Percentiles rank a stretch among this genome's conserved stretches.
Evolutionary conservation across 305 asterid species (phyloP).

Genomic region (Fraxinus albicans): DNA sequence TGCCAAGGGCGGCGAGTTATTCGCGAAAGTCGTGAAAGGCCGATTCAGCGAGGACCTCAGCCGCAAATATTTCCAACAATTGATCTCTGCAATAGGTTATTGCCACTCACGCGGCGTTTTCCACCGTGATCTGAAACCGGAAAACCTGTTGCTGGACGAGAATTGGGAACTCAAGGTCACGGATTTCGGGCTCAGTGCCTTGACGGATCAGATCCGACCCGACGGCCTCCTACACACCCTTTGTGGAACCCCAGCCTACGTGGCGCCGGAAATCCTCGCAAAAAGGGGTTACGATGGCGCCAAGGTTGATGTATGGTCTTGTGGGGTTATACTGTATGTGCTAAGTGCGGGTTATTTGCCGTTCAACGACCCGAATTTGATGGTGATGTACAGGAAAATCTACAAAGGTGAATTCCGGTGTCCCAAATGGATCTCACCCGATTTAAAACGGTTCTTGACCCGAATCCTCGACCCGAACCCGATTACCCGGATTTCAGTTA

Average conservation of each 20-base stretch:
- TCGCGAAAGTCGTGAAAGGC: slow-evolving; percentile 48
- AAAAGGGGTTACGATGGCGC: slow-evolving; percentile 71
- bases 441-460: slow-evolving; percentile 39
- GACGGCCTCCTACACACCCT: slow-evolving; percentile 62
- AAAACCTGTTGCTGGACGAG: slow-evolving; percentile 59
- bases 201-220: slow-evolving; percentile 49
- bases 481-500: slow-evolving; percentile 47
- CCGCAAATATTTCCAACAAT: slow-evolving; percentile 63
- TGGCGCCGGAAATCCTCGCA: slow-evolving; percentile 64
- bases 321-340: slow-evolving; percentile 63
- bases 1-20: slow-evolving; percentile 71
- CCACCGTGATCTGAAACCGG: slow-evolving; percentile 73
- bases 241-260: slow-evolving; percentile 76
- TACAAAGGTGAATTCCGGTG: slow-evolving; percentile 63
- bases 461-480: slow-evolving; percentile 65
- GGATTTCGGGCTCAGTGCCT: slow-evolving; percentile 73
- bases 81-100: slow-evolving; percentile 61
- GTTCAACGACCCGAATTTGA: slow-evolving; percentile 56
- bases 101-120: slow-evolving; percentile 68
- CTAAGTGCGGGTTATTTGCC: slow-evolving; percentile 65
- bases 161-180: slow-evolving; percentile 62
- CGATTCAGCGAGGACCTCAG: slow-evolving; percentile 63
- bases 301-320: slow-evolving; percentile 67
- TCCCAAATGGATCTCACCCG: slow-evolving; percentile 71
- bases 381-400: slow-evolving; percentile 65